Evolutionary conservation across 176 grass and related monocot genomes (phyloP).

Genomic region (Coix lacrymajobi): DNA sequence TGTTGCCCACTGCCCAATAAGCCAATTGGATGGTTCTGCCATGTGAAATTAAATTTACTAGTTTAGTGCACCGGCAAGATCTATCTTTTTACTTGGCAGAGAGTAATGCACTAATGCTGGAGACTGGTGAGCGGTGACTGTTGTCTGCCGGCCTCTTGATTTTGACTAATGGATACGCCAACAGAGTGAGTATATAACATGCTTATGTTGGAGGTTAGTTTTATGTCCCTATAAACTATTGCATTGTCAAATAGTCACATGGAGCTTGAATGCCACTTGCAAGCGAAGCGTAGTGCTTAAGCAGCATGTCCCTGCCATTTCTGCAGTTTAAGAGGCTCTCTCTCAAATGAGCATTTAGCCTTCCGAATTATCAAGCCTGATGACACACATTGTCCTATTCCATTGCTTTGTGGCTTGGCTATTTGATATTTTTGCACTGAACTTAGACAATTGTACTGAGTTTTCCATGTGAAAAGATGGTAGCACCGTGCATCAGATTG

Average conservation of each 20-base stretch:
- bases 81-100: background rate
- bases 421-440: background rate
- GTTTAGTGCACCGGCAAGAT: background rate
- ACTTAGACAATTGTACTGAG: background rate
- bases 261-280: background rate
- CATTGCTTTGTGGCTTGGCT: background rate
- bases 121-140: background rate
- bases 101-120: background rate
- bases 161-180: background rate
- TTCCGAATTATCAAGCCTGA: background rate
- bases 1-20: background rate
- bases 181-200: background rate
- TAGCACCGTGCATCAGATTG: conserved; percentile 12
- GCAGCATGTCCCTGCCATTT: background rate
- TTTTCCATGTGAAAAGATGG: background rate
- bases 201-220: background rate
- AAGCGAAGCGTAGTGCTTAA: background rate
- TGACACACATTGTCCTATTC: background rate
- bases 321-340: background rate
- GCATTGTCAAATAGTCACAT: background rate
- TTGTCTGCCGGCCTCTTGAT: background rate
- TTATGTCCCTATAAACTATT: background rate
- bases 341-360: background rate
- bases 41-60: background rate
- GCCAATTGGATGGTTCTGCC: background rate